phyloP scores from a whole-genome alignment of 2,329 filamentous ascomycete species.

The Pseudocercospora fuligena region DNA sequence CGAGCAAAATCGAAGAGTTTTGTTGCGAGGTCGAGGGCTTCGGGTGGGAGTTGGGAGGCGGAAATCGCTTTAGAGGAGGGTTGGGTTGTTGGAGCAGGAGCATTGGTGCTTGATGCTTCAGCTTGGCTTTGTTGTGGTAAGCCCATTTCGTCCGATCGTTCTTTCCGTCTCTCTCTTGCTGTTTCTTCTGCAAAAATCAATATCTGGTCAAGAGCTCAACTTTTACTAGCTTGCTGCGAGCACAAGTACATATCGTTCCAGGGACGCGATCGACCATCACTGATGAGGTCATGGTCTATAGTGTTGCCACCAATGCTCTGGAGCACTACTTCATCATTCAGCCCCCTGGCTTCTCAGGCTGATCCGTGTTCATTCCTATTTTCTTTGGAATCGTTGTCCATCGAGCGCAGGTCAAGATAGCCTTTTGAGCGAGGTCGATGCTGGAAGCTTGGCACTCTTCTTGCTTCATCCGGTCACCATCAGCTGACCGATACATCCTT shows the following conservation, averaged over 20 bases:
- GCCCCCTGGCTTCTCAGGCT: too few relatives aligned
- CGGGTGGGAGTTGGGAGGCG: slow-evolving; percentile 57
- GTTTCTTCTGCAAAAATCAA: not conserved
- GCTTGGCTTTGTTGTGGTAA: slow-evolving; percentile 21
- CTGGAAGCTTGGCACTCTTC: slow-evolving; percentile 1
- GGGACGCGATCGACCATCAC: not conserved
- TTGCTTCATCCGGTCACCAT: not conserved
- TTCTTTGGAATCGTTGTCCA: too few relatives aligned
- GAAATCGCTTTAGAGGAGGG: slow-evolving; percentile 8
- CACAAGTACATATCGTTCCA: not conserved
- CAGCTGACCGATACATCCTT: not conserved
- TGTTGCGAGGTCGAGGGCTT: slow-evolving; percentile 68
- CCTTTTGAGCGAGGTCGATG: not conserved
- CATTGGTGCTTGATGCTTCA: not conserved
- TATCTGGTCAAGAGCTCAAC: not conserved
- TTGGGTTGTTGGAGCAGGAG: not conserved
- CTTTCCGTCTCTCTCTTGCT: not conserved
- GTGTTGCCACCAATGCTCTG: not conserved
- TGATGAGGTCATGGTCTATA: not conserved
- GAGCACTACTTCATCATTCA: not conserved
- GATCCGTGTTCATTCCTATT: too few relatives aligned
- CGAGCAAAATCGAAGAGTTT: slow-evolving; percentile 72
- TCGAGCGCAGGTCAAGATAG: too few relatives aligned
- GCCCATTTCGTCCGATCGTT: slow-evolving; percentile 18
- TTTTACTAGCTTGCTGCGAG: not conserved